Conservation (phyloP, 805 yeast species). For the Zygosaccharomyces rouxii region DNA sequence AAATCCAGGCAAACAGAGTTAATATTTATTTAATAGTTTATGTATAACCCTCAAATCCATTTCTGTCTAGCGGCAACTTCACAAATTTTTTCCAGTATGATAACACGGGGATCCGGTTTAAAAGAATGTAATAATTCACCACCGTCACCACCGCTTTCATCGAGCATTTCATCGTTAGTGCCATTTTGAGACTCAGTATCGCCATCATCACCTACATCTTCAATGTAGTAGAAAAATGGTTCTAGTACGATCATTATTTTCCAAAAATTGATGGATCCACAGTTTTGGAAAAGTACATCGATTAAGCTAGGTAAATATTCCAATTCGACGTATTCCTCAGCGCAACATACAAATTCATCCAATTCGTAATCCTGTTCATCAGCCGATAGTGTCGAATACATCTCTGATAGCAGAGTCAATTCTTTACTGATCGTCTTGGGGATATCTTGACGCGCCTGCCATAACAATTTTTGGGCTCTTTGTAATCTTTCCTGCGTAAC, state of each 20-base stretch:
- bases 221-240: slow-evolving; percentile 37
- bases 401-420: slow-evolving; percentile 33
- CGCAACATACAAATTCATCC: slow-evolving; percentile 37
- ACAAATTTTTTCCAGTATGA: slow-evolving; percentile 36
- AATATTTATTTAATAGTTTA: slow-evolving; percentile 3
- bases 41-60: slow-evolving; percentile 25
- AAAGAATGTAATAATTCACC: slow-evolving; percentile 13
- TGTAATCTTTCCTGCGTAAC: slow-evolving; percentile 29
- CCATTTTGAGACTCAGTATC: slow-evolving; percentile 14
- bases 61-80: slow-evolving; percentile 37
- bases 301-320: slow-evolving; percentile 34
- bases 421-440: slow-evolving; percentile 36
- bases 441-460: slow-evolving; percentile 35
- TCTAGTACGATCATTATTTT: slow-evolving; percentile 35
- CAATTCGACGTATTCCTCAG: slow-evolving; percentile 36
- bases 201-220: slow-evolving; percentile 31
- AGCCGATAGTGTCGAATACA: slow-evolving; percentile 35
- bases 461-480: slow-evolving; percentile 31
- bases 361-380: slow-evolving; percentile 37
- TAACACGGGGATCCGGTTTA: slow-evolving; percentile 35
- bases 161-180: slow-evolving; percentile 9
- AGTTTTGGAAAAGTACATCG: slow-evolving; percentile 30
- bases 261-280: slow-evolving; percentile 32
- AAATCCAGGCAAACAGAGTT: slow-evolving; percentile 26
- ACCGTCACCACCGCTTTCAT: slow-evolving; percentile 8